Evolutionary conservation across 352 stramenopile species (phyloP).

Genomic region (Phytophthora ramorum): DNA sequence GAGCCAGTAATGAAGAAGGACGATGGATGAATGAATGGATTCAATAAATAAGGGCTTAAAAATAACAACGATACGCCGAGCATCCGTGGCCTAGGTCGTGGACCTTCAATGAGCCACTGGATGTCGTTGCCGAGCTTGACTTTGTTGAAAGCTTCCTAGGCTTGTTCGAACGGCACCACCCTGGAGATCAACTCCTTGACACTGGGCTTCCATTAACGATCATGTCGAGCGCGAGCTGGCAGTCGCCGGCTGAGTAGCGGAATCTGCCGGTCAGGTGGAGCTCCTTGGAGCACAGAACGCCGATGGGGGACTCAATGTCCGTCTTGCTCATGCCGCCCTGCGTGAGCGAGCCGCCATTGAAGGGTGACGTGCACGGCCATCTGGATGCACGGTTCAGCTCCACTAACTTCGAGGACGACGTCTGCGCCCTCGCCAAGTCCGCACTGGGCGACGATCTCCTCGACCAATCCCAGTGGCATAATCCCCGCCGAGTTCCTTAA

Average conservation of each 20-base stretch:
- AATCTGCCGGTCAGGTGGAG: slow-evolving; percentile 39
- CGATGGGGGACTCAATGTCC: slow-evolving; percentile 34
- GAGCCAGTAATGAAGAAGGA: slow-evolving; percentile 1
- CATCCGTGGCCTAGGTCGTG: slow-evolving; percentile 14
- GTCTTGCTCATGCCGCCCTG: slow-evolving; percentile 42
- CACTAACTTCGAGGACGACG: slow-evolving; percentile 39
- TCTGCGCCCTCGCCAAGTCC: slow-evolving; percentile 32
- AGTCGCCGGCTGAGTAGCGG: too few relatives aligned
- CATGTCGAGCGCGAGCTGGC: slow-evolving; percentile 35
- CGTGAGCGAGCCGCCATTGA: slow-evolving; percentile 26
- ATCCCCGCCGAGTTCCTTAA: too few relatives aligned
- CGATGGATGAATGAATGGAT: slow-evolving; percentile 12
- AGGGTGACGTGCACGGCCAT: slow-evolving; percentile 29
- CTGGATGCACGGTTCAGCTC: slow-evolving; percentile 36
- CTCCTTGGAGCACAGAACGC: slow-evolving; percentile 36
- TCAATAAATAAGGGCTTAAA: slow-evolving; percentile 14
- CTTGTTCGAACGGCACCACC: slow-evolving; percentile 35
- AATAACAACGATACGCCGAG: not conserved
- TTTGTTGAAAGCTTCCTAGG: slow-evolving; percentile 39
- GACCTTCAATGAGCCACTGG: slow-evolving; percentile 46
- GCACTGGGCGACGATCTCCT: too few relatives aligned
- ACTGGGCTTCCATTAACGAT: slow-evolving; percentile 32
- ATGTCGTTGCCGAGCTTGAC: slow-evolving; percentile 36
- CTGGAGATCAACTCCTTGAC: slow-evolving; percentile 37
- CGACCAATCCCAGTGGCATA: slow-evolving; percentile 19